phyloP scores from a whole-genome alignment of 2,329 filamentous ascomycete species.

The Alternaria triticina region DNA sequence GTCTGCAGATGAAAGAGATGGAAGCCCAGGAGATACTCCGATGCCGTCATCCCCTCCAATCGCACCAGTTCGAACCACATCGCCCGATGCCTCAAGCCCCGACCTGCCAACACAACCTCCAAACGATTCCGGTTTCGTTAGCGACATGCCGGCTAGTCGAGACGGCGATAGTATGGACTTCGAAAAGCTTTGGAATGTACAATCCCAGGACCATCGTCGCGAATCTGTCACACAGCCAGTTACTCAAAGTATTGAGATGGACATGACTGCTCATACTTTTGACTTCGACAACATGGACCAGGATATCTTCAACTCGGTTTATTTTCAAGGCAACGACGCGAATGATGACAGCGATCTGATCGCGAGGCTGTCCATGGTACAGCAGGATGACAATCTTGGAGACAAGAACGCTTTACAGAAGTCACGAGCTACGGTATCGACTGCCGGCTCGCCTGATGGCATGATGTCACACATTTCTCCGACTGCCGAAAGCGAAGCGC shows the following conservation, averaged over 20 bases:
- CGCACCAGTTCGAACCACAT: constrained; percentile 61
- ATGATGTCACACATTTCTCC: constrained; percentile 23
- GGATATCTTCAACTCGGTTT: constrained; percentile 6
- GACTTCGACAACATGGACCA: constrained; percentile 15
- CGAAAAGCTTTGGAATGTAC: constrained; percentile 25
- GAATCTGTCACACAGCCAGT: constrained; percentile 22
- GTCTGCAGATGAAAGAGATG: constrained; percentile 57
- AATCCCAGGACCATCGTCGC: constrained; percentile 23
- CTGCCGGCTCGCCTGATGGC: constrained; percentile 29
- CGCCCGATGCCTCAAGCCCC: constrained; percentile 79
- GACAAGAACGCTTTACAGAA: constrained; percentile 4
- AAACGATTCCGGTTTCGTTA: constrained; percentile 83
- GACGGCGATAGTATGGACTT: constrained; percentile 65
- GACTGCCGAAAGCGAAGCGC: constrained; percentile 23
- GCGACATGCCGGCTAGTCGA: constrained; percentile 73
- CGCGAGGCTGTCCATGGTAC: neutral
- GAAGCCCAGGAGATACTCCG: constrained; percentile 64
- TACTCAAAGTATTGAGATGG: constrained; percentile 29
- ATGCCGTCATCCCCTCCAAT: constrained; percentile 92
- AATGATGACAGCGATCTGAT: constrained; percentile 4
- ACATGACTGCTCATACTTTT: constrained; percentile 10
- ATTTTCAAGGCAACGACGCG: constrained; percentile 8
- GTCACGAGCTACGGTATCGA: constrained; percentile 10
- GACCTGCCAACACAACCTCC: constrained; percentile 64
- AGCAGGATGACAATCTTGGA: neutral